Percentiles rank a stretch among this genome's conserved stretches.
Conservation (phyloP, 495 filamentous ascomycete genomes). For the Haplographium delicatum region DNA sequence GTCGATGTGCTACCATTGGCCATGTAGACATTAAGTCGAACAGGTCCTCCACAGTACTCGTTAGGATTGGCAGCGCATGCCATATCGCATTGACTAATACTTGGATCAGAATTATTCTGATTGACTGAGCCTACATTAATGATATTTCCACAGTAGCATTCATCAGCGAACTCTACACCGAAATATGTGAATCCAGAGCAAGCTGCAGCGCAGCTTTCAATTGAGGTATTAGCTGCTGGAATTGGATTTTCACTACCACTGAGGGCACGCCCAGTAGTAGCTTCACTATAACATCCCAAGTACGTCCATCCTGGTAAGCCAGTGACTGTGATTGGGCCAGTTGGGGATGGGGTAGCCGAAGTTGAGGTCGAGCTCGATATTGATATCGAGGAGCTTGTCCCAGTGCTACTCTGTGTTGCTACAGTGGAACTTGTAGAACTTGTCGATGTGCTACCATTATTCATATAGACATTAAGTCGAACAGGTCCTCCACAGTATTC, state of each 20-base stretch:
- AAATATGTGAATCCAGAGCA: constrained; percentile 17
- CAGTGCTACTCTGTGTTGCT: no score
- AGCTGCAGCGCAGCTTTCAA: constrained; percentile 28
- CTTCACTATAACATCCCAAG: constrained; percentile 43
- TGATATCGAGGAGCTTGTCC: background rate
- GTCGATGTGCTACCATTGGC: background rate
- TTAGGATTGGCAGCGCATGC: background rate
- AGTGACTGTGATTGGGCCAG: background rate
- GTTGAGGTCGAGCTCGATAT: background rate
- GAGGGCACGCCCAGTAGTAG: constrained; percentile 22
- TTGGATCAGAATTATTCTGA: constrained; percentile 3
- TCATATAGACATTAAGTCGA: constrained; percentile 24
- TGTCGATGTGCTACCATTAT: no score
- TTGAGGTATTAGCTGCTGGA: background rate
- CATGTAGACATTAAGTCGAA: constrained; percentile 22
- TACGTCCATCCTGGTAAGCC: constrained; percentile 27
- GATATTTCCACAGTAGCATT: constrained; percentile 46
- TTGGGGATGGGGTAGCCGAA: background rate
- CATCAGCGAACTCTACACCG: constrained; percentile 25
- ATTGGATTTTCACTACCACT: constrained; percentile 20
- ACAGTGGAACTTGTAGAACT: no score
- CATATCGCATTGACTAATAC: constrained; percentile 10
- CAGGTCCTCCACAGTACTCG: constrained; percentile 31
- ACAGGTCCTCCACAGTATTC: constrained; percentile 31
- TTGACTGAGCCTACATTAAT: constrained; percentile 34